These are phyloP conservation scores for Ophiosphaerella narmari DNA, from an alignment of 2,329 filamentous ascomycete genomes.

Conservation along the genomic window DNA sequence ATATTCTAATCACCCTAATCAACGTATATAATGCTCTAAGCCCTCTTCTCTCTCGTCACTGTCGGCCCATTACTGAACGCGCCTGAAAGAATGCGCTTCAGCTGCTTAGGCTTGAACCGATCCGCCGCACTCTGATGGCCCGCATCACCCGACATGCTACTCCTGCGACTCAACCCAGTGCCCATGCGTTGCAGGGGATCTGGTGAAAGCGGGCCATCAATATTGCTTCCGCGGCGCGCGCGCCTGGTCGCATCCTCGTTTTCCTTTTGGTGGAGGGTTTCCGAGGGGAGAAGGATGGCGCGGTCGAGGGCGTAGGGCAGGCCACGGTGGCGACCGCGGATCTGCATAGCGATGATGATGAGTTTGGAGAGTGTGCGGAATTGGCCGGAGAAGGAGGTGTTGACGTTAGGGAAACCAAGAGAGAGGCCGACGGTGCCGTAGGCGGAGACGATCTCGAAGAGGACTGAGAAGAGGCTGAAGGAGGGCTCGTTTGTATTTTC, in stretches of 20 bases:
- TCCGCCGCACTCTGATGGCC: slow-evolving; percentile 4
- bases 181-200: background rate
- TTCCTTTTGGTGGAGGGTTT: slow-evolving; percentile 66
- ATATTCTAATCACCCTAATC: too few relatives aligned
- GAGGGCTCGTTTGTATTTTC: slow-evolving; percentile 61
- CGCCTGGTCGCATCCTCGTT: slow-evolving; percentile 56
- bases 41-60: slow-evolving; percentile 16
- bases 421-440: slow-evolving; percentile 87
- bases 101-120: slow-evolving; percentile 21
- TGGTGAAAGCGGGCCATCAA: slow-evolving; percentile 9
- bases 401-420: slow-evolving; percentile 75
- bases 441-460: slow-evolving; percentile 50
- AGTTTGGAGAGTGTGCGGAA: slow-evolving; percentile 74
- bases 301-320: slow-evolving; percentile 70
- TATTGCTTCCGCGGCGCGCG: slow-evolving; percentile 31
- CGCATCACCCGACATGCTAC: slow-evolving; percentile 16
- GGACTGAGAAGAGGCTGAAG: slow-evolving; percentile 55
- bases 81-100: slow-evolving; percentile 25
- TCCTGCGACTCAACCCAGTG: slow-evolving; percentile 17
- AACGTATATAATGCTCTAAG: background rate
- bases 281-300: slow-evolving; percentile 70
- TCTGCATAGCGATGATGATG: slow-evolving; percentile 69
- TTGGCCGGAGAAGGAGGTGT: slow-evolving; percentile 81
- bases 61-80: slow-evolving; percentile 29
- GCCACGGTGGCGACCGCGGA: slow-evolving; percentile 68